Percentiles rank a stretch among this genome's conserved stretches.
phyloP scores from a whole-genome alignment of 345 rosid species.

The Brassica cretica region DNA sequence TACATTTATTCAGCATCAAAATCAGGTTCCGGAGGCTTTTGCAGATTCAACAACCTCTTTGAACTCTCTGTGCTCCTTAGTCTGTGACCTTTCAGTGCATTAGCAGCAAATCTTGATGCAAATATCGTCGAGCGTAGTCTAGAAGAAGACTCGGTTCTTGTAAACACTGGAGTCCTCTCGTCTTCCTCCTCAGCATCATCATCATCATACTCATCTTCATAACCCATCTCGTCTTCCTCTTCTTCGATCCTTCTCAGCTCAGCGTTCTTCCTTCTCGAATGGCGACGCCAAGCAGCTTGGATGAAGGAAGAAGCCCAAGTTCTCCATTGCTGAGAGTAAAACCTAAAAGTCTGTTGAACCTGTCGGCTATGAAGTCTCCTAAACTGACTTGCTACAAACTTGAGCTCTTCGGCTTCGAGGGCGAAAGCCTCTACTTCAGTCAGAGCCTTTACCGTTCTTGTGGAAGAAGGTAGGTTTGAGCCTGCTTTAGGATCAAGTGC shows the following conservation, averaged over 20 bases:
- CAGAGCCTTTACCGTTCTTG: slow-evolving; percentile 81
- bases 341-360: slow-evolving; percentile 82
- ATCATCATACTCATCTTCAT: slow-evolving; percentile 29
- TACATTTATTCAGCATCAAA: slow-evolving; percentile 42
- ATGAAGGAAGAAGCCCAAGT: slow-evolving; percentile 87
- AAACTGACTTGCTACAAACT: slow-evolving; percentile 83
- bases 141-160: slow-evolving; percentile 39
- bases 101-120: slow-evolving; percentile 79
- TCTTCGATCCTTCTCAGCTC: slow-evolving; percentile 56
- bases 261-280: slow-evolving; percentile 55
- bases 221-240: slow-evolving; percentile 47
- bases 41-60: slow-evolving; percentile 53
- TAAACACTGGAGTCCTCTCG: slow-evolving; percentile 36
- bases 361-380: slow-evolving; percentile 85
- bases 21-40: slow-evolving; percentile 85
- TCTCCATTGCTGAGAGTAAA: slow-evolving; percentile 95
- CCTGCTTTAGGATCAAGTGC: slow-evolving; percentile 84
- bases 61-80: slow-evolving; percentile 34
- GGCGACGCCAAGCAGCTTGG: slow-evolving; percentile 78
- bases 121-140: slow-evolving; percentile 63
- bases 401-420: slow-evolving; percentile 80
- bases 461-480: slow-evolving; percentile 73
- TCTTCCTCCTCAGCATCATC: slow-evolving; percentile 37
- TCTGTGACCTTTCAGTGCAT: slow-evolving; percentile 59
- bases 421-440: slow-evolving; percentile 88